phyloP scores from a whole-genome alignment of 1,284 basidiomycete species.

The Ceratobasidium sp. region DNA sequence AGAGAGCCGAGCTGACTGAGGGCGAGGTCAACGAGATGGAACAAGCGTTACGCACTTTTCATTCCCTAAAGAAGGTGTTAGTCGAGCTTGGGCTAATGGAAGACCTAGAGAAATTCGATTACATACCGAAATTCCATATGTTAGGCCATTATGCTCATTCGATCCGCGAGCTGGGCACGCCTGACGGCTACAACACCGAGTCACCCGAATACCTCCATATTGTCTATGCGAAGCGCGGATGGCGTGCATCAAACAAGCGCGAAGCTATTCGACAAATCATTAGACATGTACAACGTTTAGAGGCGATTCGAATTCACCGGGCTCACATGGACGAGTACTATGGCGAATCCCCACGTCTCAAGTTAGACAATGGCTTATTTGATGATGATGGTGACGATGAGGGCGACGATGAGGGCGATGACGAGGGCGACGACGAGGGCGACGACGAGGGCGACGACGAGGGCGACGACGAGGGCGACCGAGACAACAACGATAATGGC shows the following conservation, averaged over 20 bases:
- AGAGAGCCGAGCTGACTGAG: constrained; percentile 7
- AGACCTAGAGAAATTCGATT: constrained; percentile 6
- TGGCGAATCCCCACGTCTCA: constrained; percentile 19
- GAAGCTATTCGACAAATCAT: constrained; percentile 25
- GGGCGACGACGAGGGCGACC: neutral
- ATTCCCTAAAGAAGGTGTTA: constrained; percentile 1
- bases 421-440: neutral
- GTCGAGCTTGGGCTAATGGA: neutral
- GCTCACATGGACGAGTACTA: constrained; percentile 16
- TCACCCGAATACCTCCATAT: constrained; percentile 34
- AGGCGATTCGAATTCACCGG: constrained; percentile 28
- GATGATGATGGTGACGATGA: neutral
- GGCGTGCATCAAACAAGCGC: constrained; percentile 13
- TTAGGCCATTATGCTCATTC: constrained; percentile 28
- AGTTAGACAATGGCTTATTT: neutral
- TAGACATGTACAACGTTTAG: constrained; percentile 22
- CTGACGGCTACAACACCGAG: constrained; percentile 34
- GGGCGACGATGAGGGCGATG: neutral
- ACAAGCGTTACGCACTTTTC: constrained; percentile 1
- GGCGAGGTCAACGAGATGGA: constrained; percentile 3
- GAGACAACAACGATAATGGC: neutral
- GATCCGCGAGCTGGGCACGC: constrained; percentile 34
- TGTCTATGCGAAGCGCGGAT: constrained; percentile 17
- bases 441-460: neutral
- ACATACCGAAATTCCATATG: constrained; percentile 35